Base-by-base conservation (phyloP, 202 grass and related monocot species). In the Brachypodium distachyon region DNA sequence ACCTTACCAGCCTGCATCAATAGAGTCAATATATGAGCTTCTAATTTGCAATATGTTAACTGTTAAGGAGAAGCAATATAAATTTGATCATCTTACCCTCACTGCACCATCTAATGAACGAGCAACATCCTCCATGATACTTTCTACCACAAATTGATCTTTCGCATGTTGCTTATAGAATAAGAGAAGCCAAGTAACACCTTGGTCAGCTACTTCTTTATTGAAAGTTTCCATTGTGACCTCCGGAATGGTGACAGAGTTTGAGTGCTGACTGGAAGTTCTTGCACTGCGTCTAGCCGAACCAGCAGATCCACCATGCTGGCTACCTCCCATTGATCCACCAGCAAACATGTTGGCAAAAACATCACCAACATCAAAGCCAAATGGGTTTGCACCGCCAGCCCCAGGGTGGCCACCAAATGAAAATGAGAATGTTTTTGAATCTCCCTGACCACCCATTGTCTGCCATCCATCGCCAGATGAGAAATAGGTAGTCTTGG, bases 141-240 rank as follows among this genome's bases (percentile, higher is more conserved):
- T 85, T 75, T 98, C 89, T 18, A 92, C 23, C 65, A 88, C 60
- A 84, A 77, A 41, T 51, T 90, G 85, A 55, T 60, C 85, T 67
- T 86, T 90, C 52, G 85, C 74, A 48, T 71, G 76, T 55, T 87
- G 65, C 25, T 80, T 90, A 76, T 87, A 92, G 79, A 98, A 98
- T 74, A 98, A 67, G 4, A 98, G 53, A 83, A 95, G 63, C 95
- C 95, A 98, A 75, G 89, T 98, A 70, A 92, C 83, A 26, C 95
- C 95, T 82, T 83, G 87, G 66, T 88, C 85, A 39, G 69, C 65
- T 90, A 92, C 85, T 86, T 92, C 86, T 64, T 94, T 95, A 64
- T 92, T 95, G 83, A 92, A 98, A 82, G 84, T 54, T 56, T 92
- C 87, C 25, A 78, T 80, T 5, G 80, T 95, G 10, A 95, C 55